Evolutionary conservation across 192 early-diverging fungal genomes (phyloP), one percentile per base, ranked within the genome.

Genomic region (Mortierella alpina): DNA sequence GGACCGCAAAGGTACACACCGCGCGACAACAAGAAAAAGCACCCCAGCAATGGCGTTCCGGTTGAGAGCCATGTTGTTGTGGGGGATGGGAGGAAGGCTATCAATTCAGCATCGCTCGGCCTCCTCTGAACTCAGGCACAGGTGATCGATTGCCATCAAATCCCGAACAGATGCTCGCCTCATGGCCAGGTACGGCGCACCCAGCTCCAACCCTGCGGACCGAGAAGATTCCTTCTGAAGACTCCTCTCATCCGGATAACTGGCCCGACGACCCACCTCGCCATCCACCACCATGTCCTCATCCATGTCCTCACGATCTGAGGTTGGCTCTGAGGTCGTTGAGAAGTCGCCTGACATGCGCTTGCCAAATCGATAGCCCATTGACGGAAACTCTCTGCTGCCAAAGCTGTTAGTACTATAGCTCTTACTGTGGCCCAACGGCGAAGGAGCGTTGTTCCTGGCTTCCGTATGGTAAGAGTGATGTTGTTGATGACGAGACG

Each of bases 71-170:
- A 31, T 31, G 1, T 31, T 31, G 31, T 31, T n/a, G n/a, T n/a
- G n/a, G n/a, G 31, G 31, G 31, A 31, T 2, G 31, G 31, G 31
- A 31, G 31, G 31, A 31, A 3, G 31, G 31, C 31, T 31, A 3
- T 7, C 22, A 9, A 9, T 61, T 65, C 63, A 74, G 51, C 72
- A 74, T 8, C 54, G 72, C 58, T 74, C 72, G 10, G 59, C 74
- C 41, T 76, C 74, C 44, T 76, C 74, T 49, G 74, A 76, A 50
- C 74, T 76, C 23, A 80, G 49, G 23, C 77, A 80, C 54, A 80
- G 18, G 55, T 80, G 52, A 54, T 80, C 70, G 47, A 80, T 80
- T 22, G 77, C 77, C 77, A 80, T 80, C 48, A 80, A 17, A 11
- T 80, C 77, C 13, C 77, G 69, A 0, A 80, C 77, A 11, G 77